A percentile compares a stretch with the other conserved stretches of the same genome.
Evolutionary conservation across 1,284 basidiomycete species (phyloP).

Genomic region (Malassezia caprae): DNA sequence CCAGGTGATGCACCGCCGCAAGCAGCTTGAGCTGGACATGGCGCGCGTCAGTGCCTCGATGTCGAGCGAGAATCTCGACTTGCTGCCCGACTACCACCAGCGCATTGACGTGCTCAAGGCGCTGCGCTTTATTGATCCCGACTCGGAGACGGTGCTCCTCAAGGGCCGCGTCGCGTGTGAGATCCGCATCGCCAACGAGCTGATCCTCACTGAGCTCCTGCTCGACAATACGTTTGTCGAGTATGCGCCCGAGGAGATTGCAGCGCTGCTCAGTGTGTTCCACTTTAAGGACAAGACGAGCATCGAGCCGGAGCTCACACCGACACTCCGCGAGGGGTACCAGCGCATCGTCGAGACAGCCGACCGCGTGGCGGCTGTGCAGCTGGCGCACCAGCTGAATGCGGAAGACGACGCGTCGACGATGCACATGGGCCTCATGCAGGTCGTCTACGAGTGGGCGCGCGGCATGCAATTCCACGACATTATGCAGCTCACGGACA

Average conservation of each 20-base stretch:
- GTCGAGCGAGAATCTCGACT: constrained; percentile 81
- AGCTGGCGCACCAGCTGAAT: constrained; percentile 60
- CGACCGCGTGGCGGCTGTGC: constrained; percentile 69
- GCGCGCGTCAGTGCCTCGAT: constrained; percentile 44
- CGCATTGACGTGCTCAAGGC: constrained; percentile 81
- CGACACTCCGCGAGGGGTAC: constrained; percentile 66
- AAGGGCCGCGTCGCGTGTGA: constrained; percentile 98
- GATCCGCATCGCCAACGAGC: constrained; percentile 81
- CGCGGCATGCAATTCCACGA: constrained; percentile 94
- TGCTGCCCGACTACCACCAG: constrained; percentile 94
- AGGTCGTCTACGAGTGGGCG: constrained; percentile 98
- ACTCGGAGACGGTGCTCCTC: constrained; percentile 76
- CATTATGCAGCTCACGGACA: constrained; percentile 83
- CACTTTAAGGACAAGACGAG: constrained; percentile 97
- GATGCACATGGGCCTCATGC: constrained; percentile 60
- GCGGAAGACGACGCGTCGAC: constrained; percentile 29
- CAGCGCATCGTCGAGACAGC: constrained; percentile 68
- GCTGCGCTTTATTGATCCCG: constrained; percentile 53
- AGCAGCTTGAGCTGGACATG: constrained; percentile 63
- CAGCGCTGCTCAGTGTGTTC: constrained; percentile 91
- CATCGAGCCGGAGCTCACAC: constrained; percentile 66
- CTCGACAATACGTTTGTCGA: constrained; percentile 82
- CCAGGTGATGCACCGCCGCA: constrained; percentile 62
- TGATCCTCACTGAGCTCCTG: constrained; percentile 90
- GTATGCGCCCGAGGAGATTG: constrained; percentile 89